Conservation (phyloP, 1,284 basidiomycete species). For the Naganishia cerealis region DNA sequence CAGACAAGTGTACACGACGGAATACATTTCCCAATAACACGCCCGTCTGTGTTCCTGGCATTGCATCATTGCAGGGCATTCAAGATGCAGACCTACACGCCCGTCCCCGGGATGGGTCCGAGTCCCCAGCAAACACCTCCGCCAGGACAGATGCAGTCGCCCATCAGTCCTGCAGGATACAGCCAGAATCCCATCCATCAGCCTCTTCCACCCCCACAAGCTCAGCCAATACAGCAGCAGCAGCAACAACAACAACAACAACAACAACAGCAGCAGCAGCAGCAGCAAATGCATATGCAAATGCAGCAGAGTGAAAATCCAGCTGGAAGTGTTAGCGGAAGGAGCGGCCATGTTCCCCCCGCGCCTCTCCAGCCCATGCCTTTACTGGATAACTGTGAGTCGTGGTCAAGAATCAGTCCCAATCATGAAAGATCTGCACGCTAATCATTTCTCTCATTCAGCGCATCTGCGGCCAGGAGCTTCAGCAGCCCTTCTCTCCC, state of each 20-base stretch:
- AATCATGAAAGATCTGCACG: background rate
- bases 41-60: background rate
- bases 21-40: background rate
- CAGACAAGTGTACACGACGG: no score
- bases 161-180: conserved; percentile 13
- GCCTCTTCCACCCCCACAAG: conserved; percentile 8
- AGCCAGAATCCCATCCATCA: conserved; percentile 5
- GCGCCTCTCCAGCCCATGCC: conserved; percentile 35
- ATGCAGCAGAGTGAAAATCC: conserved; percentile 32
- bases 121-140: conserved; percentile 3
- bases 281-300: conserved; percentile 35
- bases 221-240: conserved; percentile 25
- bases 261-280: conserved; percentile 17
- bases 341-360: conserved; percentile 38
- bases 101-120: conserved; percentile 21
- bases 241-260: conserved; percentile 11
- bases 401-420: background rate
- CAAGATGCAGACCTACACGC: conserved; percentile 26
- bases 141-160: conserved; percentile 9
- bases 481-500: conserved; percentile 84
- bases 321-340: conserved; percentile 40
- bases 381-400: conserved; percentile 54
- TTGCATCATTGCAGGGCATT: background rate
- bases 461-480: conserved; percentile 88
- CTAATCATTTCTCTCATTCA: conserved; percentile 32